Evolutionary conservation across 192 early-diverging fungal genomes (phyloP).

Genomic region (Podila epicladia): DNA sequence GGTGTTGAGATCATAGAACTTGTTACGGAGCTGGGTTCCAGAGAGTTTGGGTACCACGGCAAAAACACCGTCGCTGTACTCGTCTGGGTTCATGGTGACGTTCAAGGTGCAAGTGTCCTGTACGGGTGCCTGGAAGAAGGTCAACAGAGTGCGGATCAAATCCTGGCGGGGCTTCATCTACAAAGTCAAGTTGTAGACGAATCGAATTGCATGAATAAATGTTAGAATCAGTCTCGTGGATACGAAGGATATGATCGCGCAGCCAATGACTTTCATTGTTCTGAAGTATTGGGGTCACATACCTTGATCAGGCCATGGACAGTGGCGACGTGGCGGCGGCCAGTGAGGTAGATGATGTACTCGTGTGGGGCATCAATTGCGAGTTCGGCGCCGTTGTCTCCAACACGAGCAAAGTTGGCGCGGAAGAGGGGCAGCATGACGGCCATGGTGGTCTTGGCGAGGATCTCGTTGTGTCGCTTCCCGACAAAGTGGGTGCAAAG

Average conservation of each 20-base stretch:
- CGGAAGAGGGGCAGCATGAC: slow-evolving; percentile 50
- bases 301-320: slow-evolving; percentile 51
- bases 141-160: slow-evolving; percentile 34
- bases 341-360: slow-evolving; percentile 50
- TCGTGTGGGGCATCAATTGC: slow-evolving; percentile 48
- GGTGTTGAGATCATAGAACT: slow-evolving; percentile 36
- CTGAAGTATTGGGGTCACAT: neutral
- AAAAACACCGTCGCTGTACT: slow-evolving; percentile 48
- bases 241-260: neutral
- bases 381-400: slow-evolving; percentile 45
- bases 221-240: too few species aligned
- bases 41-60: slow-evolving; percentile 39
- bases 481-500: slow-evolving; percentile 29
- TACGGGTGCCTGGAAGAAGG: slow-evolving; percentile 15
- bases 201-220: neutral
- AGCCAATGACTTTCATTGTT: neutral
- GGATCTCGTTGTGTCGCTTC: slow-evolving; percentile 42
- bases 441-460: slow-evolving; percentile 51
- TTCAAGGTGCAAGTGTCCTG: slow-evolving; percentile 46
- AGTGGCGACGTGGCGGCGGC: slow-evolving; percentile 44
- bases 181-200: neutral
- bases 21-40: slow-evolving; percentile 29
- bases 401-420: slow-evolving; percentile 46
- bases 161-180: slow-evolving; percentile 51
- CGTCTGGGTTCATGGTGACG: slow-evolving; percentile 45